A percentile compares a stretch with the other conserved stretches of the same genome.
These are phyloP conservation scores for Hawksworthiomyces lignivorus DNA, from an alignment of 2,329 filamentous ascomycete genomes.

Conservation along the genomic window DNA sequence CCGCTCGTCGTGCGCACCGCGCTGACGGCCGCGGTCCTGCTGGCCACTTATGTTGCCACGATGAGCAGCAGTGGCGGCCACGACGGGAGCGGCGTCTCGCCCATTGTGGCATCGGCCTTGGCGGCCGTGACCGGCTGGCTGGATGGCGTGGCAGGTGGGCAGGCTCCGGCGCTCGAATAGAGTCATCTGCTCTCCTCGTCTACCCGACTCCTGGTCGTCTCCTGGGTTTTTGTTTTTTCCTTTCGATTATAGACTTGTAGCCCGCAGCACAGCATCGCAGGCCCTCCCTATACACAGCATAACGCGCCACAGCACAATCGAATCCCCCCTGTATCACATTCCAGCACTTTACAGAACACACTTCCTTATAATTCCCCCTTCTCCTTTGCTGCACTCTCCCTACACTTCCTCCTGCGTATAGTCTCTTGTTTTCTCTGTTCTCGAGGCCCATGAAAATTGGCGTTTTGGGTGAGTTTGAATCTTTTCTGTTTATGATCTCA, in stretches of 20 bases:
- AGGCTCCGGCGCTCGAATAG: background rate
- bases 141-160: conserved; percentile 3
- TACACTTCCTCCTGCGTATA: too few relatives aligned
- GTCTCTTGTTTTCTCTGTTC: too few relatives aligned
- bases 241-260: too few relatives aligned
- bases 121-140: conserved; percentile 1
- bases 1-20: conserved; percentile 12
- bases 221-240: too few relatives aligned
- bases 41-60: conserved; percentile 2
- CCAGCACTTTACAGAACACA: conserved; percentile 2
- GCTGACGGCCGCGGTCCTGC: conserved; percentile 8
- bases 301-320: conserved; percentile 1
- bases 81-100: conserved; percentile 1
- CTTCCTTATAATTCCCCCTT: background rate
- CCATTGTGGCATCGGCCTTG: conserved; percentile 4
- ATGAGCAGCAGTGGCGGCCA: too few relatives aligned
- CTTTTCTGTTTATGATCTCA: too few relatives aligned
- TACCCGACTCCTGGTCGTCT: background rate
- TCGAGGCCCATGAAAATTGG: too few relatives aligned
- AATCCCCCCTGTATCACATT: background rate
- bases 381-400: background rate
- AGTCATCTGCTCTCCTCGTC: background rate
- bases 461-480: too few relatives aligned
- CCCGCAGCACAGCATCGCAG: too few relatives aligned
- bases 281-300: background rate